Percentiles rank a stretch among this genome's conserved stretches.
These are phyloP conservation scores for Passalora sequoiae DNA, from an alignment of 2,329 filamentous ascomycete genomes.

Conservation along the genomic window DNA sequence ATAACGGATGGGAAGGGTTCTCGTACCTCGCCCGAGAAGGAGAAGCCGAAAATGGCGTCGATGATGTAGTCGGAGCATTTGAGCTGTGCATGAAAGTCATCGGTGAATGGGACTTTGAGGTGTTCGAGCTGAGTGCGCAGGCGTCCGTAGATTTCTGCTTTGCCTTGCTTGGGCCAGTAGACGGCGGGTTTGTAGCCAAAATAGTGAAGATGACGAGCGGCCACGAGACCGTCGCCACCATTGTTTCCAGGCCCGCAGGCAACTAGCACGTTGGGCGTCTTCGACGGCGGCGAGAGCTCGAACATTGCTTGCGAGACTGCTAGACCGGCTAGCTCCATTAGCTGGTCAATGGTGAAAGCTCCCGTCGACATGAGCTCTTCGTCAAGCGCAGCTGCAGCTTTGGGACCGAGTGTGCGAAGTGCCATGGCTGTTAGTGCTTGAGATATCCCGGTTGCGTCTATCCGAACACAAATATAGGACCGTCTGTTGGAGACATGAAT, in stretches of 20 bases:
- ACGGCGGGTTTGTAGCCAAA: constrained; percentile 86
- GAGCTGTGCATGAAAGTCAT: constrained; percentile 68
- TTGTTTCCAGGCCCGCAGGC: constrained; percentile 83
- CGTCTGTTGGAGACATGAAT: too few species aligned
- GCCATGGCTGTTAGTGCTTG: constrained; percentile 1
- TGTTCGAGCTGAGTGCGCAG: constrained; percentile 79
- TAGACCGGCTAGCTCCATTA: constrained; percentile 94
- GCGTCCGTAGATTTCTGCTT: constrained; percentile 85
- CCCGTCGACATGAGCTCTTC: constrained; percentile 86
- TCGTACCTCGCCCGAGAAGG: constrained; percentile 85
- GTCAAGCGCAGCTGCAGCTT: constrained; percentile 83
- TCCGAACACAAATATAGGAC: too few species aligned
- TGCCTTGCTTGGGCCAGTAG: constrained; percentile 89
- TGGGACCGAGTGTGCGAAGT: constrained; percentile 65
- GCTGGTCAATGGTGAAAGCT: constrained; percentile 88
- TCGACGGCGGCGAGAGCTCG: constrained; percentile 68
- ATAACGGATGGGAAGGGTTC: constrained; percentile 86
- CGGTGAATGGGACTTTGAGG: constrained; percentile 74
- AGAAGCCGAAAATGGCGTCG: constrained; percentile 94
- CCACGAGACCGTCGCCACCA: constrained; percentile 87
- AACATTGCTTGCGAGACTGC: constrained; percentile 91
- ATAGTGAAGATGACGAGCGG: constrained; percentile 82
- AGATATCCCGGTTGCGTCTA: too few species aligned
- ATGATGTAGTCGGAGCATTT: constrained; percentile 71
- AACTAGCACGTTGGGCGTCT: constrained; percentile 70